Percentiles rank a stretch among this genome's conserved stretches.
Conservation (phyloP, 164 flowering plant species). For the Nymphaea thermarum region DNA sequence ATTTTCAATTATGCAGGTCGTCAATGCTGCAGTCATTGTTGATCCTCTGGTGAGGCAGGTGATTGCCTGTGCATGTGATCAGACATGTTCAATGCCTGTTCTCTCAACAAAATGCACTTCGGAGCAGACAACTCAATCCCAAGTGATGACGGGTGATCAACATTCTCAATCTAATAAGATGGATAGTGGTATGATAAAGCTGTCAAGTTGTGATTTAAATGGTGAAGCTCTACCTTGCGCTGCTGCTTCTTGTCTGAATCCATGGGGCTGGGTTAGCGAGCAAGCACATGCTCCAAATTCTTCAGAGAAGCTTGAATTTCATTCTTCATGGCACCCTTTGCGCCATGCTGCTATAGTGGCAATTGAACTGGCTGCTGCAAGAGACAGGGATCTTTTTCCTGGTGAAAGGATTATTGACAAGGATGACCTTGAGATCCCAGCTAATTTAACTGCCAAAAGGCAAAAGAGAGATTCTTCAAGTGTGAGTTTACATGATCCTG, state of each 20-base stretch:
- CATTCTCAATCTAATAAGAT: background rate
- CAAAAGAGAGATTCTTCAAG: slow-evolving; percentile 31
- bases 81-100: slow-evolving; percentile 19
- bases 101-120: background rate
- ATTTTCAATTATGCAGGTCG: slow-evolving; percentile 25
- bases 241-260: slow-evolving; percentile 57
- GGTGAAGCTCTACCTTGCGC: slow-evolving; percentile 10
- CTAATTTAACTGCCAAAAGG: slow-evolving; percentile 35
- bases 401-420: background rate
- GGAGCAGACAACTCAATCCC: background rate
- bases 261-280: slow-evolving; percentile 53
- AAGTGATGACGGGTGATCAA: background rate
- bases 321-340: slow-evolving; percentile 66
- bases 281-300: slow-evolving; percentile 2
- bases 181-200: background rate
- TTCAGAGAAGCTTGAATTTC: slow-evolving; percentile 1
- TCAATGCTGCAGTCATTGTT: slow-evolving; percentile 83
- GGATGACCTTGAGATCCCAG: background rate
- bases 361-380: slow-evolving; percentile 76
- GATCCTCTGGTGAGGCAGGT: slow-evolving; percentile 60
- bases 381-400: slow-evolving; percentile 61
- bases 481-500: slow-evolving; percentile 14
- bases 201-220: slow-evolving; percentile 8
- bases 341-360: slow-evolving; percentile 84
- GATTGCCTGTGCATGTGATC: slow-evolving; percentile 61